Conservation (phyloP, 1,284 basidiomycete genomes). For the Trichosporon coremiiforme region DNA sequence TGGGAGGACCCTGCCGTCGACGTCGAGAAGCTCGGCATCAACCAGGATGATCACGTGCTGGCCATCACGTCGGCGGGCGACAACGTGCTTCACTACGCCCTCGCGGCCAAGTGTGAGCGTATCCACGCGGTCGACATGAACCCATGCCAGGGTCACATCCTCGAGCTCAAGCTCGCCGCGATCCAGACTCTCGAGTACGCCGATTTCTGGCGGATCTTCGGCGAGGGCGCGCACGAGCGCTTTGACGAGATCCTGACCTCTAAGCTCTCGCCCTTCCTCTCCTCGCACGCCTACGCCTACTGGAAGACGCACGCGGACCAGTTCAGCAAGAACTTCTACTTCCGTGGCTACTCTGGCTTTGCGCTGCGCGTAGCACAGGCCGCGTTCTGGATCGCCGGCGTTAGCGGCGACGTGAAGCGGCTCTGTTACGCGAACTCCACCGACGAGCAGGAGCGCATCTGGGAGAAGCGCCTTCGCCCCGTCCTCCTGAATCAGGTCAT, state of each 20-base stretch:
- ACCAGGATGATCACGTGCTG: conserved; percentile 68
- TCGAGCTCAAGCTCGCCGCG: conserved; percentile 76
- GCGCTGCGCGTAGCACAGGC: conserved; percentile 69
- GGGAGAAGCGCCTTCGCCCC: conserved; percentile 65
- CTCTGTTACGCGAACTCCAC: conserved; percentile 65
- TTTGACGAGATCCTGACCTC: conserved; percentile 69
- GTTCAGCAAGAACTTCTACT: conserved; percentile 71
- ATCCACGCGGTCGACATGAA: conserved; percentile 71
- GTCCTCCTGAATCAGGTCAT: conserved; percentile 70
- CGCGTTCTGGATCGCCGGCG: conserved; percentile 67
- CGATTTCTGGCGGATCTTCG: conserved; percentile 74
- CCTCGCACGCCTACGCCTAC: conserved; percentile 62
- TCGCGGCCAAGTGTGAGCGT: conserved; percentile 65
- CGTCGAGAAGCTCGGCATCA: conserved; percentile 68
- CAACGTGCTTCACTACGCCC: conserved; percentile 79
- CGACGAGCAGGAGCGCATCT: conserved; percentile 68
- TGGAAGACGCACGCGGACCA: conserved; percentile 70
- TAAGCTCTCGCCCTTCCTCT: conserved; percentile 70
- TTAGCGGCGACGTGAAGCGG: conserved; percentile 62
- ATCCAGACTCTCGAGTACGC: conserved; percentile 66
- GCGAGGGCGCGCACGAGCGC: conserved; percentile 65
- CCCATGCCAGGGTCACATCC: conserved; percentile 71
- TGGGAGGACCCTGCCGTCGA: conserved; percentile 83
- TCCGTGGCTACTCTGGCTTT: conserved; percentile 71
- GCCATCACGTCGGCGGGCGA: conserved; percentile 80